phyloP scores from a whole-genome alignment of 768 basidiomycete species.

The Aureoboletus auriporus region DNA sequence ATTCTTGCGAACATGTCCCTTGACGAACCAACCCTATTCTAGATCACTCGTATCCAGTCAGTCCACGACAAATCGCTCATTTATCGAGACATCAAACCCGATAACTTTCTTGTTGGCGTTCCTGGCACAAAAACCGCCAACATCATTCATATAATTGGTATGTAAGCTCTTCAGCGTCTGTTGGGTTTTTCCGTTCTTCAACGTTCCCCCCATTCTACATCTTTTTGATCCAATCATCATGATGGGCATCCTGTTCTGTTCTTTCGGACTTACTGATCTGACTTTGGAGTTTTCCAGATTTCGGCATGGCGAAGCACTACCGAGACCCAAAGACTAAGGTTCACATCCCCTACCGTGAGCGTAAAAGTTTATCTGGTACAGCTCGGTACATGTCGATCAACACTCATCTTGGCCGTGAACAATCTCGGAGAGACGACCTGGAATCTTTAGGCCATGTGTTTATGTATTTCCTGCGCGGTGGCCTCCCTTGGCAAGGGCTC shows the following conservation, averaged over 20 bases:
- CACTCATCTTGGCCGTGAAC: slow-evolving; percentile 94
- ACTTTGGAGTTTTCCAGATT: slow-evolving; percentile 51
- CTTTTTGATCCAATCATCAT: not conserved
- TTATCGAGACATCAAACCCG: slow-evolving; percentile 98
- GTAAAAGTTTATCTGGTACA: slow-evolving; percentile 94
- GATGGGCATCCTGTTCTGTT: not conserved
- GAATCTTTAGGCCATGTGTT: slow-evolving; percentile 98
- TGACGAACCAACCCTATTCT: slow-evolving; percentile 11
- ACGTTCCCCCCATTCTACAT: slow-evolving; percentile 1
- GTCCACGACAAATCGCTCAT: slow-evolving; percentile 99
- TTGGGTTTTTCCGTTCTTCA: slow-evolving; percentile 7
- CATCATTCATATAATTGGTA: slow-evolving; percentile 81
- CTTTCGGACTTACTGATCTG: slow-evolving; percentile 4
- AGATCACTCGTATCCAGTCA: slow-evolving; percentile 95
- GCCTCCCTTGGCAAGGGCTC: slow-evolving; percentile 96
- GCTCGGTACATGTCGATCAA: slow-evolving; percentile 99
- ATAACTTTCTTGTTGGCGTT: slow-evolving; percentile 97
- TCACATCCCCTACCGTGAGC: slow-evolving; percentile 98
- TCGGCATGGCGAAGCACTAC: slow-evolving; percentile 99
- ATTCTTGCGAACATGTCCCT: not conserved
- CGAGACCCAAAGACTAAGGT: slow-evolving; percentile 96
- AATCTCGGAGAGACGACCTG: slow-evolving; percentile 91
- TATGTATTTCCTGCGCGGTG: slow-evolving; percentile 98
- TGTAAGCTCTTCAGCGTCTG: slow-evolving; percentile 25
- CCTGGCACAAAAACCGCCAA: slow-evolving; percentile 89